Evolutionary conservation across 768 basidiomycete genomes (phyloP).

Genomic region (Neoboletus brunneissimus): DNA sequence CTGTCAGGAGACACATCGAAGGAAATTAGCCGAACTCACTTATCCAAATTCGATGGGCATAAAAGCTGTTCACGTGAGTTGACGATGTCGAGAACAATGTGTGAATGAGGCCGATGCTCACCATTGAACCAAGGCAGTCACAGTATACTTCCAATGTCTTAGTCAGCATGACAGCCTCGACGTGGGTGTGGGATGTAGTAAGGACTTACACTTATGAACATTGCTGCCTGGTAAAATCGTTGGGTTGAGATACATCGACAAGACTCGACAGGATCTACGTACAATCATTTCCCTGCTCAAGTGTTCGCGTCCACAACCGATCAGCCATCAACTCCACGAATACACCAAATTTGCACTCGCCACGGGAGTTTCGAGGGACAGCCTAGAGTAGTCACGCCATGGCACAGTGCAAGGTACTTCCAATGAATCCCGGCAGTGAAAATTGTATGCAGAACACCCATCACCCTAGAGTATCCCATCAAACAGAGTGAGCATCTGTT

Average conservation of each 20-base stretch:
- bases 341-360: not conserved
- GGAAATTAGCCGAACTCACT: not conserved
- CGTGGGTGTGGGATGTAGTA: not conserved
- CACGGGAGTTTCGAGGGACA: not conserved
- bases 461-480: no score
- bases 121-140: slow-evolving; percentile 11
- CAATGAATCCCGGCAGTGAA: not conserved
- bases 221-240: not conserved
- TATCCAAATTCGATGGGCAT: slow-evolving; percentile 14
- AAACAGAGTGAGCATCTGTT: no score
- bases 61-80: slow-evolving; percentile 1
- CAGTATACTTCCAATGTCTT: not conserved
- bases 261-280: not conserved
- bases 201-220: not conserved
- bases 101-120: not conserved
- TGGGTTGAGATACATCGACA: not conserved
- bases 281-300: slow-evolving; percentile 3
- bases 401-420: not conserved
- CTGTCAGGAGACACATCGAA: not conserved
- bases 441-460: no score
- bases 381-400: not conserved
- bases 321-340: not conserved
- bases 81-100: not conserved
- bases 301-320: not conserved
- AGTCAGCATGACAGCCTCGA: not conserved